Evolutionary conservation across 495 filamentous ascomycete genomes (phyloP), one percentile per base, ranked within the genome.

Genomic region (Penicillium alfredii): DNA sequence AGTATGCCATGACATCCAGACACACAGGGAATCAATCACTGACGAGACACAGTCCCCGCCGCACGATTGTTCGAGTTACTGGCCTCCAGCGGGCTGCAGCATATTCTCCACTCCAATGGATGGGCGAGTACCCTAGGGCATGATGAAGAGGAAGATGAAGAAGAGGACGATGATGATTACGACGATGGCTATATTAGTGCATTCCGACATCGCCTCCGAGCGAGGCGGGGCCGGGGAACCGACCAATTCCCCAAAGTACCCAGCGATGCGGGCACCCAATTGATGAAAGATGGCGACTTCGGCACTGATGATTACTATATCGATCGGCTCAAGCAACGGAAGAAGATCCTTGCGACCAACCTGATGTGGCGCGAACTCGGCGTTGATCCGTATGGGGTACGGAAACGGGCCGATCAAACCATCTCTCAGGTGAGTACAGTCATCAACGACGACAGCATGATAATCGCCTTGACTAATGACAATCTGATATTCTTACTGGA

Each of bases 331-430:
- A 70, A 62, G 33, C 75, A 66, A 37, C 66, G 74, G 24, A 81
- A 80, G 55, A 77, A 75, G 42, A 69, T 51, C 10, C 56, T 94
- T 8, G 73, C 82, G 9, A 71, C 69, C 20, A 74, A 78, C 16
- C 58, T 95, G 9, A 74, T 96, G 36, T 80, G 83, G 55, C 75
- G 92, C 30, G 89, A 94, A 60, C 56, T 94, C 13, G 89, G 88
- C 0, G 42, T 80, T 22, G 74, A 75, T 26, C 55, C 66, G 21
- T 51, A 60, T 11, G 66, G 73, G 10, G 62, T 66, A 6, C 73
- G 71, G 30, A 74, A 63, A 42, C 66, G 71, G 33, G 71, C 74
- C 12, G 72, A 80, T 26, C 72, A 72, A 30, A 55, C 83, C 9
- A 79, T 94, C 53, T 71, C 71, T 9, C 81, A 86, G 66, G 80